A percentile compares a stretch with the other conserved stretches of the same genome.
Conservation (phyloP, 139 green algal genomes). For the Pseudopediastrum boryanum region DNA sequence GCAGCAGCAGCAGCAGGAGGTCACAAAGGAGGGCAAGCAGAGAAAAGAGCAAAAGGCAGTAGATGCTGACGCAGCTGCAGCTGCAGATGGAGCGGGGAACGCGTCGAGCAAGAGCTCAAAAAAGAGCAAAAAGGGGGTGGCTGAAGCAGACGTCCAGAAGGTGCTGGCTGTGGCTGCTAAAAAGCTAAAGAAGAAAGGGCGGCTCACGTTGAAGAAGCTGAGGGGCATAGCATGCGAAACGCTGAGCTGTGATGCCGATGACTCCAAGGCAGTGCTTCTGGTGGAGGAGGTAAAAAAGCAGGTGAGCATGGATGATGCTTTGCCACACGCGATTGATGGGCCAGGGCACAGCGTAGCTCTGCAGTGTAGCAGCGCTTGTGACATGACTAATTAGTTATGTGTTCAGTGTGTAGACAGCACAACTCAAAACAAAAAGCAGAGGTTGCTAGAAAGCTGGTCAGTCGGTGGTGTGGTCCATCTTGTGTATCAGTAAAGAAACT, state of each 20-base stretch:
- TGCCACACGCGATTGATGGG: neutral
- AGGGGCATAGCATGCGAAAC: neutral
- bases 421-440: neutral
- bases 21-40: neutral
- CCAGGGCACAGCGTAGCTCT: neutral
- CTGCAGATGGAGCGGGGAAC: neutral
- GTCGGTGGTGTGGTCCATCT: neutral
- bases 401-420: neutral
- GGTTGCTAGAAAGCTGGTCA: constrained; percentile 2
- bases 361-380: neutral
- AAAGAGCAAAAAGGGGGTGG: neutral
- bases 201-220: constrained; percentile 27
- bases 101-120: neutral
- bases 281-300: constrained; percentile 18
- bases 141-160: neutral
- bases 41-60: constrained; percentile 13
- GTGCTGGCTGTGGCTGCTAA: constrained; percentile 17
- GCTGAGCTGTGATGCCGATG: no score
- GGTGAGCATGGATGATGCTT: neutral
- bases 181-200: constrained; percentile 45
- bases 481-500: neutral
- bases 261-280: constrained; percentile 1
- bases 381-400: neutral
- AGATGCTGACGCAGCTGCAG: neutral
- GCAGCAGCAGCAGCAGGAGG: neutral